Evolutionary conservation across 2,329 filamentous ascomycete genomes (phyloP), one percentile per base, ranked within the genome.

Genomic region (Grosmannia penicillata): DNA sequence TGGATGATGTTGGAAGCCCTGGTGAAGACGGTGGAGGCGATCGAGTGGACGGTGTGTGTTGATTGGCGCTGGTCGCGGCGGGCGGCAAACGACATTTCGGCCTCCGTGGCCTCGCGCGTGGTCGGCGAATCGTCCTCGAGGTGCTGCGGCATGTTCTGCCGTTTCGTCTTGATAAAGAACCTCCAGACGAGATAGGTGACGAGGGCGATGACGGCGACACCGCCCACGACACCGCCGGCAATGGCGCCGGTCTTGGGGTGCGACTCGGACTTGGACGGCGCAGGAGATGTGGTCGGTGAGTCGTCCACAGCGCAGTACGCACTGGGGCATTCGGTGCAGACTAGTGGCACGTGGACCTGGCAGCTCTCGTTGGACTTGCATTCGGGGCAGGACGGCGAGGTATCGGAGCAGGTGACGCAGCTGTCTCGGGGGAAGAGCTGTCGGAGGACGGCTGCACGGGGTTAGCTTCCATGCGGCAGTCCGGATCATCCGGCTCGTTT

Each of bases 1-100:
- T 96, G 91, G 51, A 98, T 98, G 55, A 98, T 89, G 64, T 98
- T 98, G 52, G 91, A 96, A 35, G 91, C 91, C 45, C 91, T 78
- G 15, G 91, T 96, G 43, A 95, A 72, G 42, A 96, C 86, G 21
- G 89, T 96, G 9, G 87, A 95, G 14, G 91, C 91, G 54, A 98
- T 85, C 11, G 89, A 96, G 51, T 81, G 73, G 39, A 89, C 79
- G n/a, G 83, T 83, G 55, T 91, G 77, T 32, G 83, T 82, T 10
- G 87, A 91, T 39, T 81, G 73, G 49, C 86, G 70, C 47, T 77
- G 68, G 49, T 74, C 70, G 46, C 62, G 70, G 65, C 54, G 70
- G 58, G 52, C 60, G 40, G 57, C 56, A 45, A 68, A 66, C 8
- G 54, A 58, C 53, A 76, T 73, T 48, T 80, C 70, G 29, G 48